Conservation (phyloP, 2,329 filamentous ascomycete species). For the Harringtonia lauricola region DNA sequence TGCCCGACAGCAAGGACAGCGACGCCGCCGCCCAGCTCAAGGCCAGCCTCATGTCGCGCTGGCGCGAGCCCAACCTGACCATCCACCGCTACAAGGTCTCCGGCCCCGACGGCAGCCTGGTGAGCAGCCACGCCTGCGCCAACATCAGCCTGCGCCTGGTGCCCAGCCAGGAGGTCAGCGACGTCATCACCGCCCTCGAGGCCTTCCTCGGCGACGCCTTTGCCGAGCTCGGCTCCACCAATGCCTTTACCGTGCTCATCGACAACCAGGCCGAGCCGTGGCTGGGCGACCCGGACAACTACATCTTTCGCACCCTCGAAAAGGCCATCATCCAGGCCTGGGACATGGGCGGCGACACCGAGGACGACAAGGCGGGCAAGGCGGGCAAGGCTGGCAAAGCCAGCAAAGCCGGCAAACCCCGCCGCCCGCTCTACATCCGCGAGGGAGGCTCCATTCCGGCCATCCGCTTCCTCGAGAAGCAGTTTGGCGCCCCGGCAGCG, state of each 20-base stretch:
- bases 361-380: not conserved
- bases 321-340: slow-evolving; percentile 77
- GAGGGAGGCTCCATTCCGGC: slow-evolving; percentile 93
- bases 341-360: slow-evolving; percentile 39
- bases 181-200: slow-evolving; percentile 58
- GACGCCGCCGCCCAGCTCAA: slow-evolving; percentile 60
- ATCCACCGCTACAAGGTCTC: slow-evolving; percentile 90
- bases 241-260: slow-evolving; percentile 69
- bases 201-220: slow-evolving; percentile 64
- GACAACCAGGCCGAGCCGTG: slow-evolving; percentile 93
- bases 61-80: slow-evolving; percentile 90
- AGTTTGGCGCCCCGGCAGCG: slow-evolving; percentile 81
- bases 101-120: slow-evolving; percentile 82
- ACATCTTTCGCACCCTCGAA: slow-evolving; percentile 83
- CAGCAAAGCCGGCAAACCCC: slow-evolving; percentile 17
- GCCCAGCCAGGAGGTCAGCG: slow-evolving; percentile 77
- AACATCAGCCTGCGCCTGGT: slow-evolving; percentile 86
- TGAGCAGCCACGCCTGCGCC: slow-evolving; percentile 80
- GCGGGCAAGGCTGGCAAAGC: not conserved
- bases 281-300: slow-evolving; percentile 84
- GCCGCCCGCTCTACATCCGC: slow-evolving; percentile 79
- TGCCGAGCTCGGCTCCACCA: slow-evolving; percentile 63
- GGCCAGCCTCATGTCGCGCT: slow-evolving; percentile 78
- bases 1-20: slow-evolving; percentile 54
- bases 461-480: slow-evolving; percentile 88